Evolutionary conservation across 2,329 filamentous ascomycete genomes (phyloP).

Genomic region (Fusarium mangiferae): DNA sequence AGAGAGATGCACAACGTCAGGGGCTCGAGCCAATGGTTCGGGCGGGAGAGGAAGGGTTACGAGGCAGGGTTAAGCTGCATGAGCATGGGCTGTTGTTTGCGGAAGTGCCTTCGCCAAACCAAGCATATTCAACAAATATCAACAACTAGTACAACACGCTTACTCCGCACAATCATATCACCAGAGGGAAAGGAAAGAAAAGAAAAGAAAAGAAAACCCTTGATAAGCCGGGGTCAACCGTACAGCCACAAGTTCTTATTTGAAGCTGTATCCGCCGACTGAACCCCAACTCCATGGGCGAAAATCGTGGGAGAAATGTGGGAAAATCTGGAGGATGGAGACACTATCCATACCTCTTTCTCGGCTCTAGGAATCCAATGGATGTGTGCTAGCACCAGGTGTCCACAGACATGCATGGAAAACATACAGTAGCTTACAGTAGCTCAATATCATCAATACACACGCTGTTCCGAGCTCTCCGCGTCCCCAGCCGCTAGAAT

Average conservation of each 20-base stretch:
- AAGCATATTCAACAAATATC: background rate
- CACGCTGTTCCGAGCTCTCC: conserved; percentile 30
- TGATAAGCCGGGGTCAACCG: background rate
- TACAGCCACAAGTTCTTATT: background rate
- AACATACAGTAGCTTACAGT: conserved; percentile 22
- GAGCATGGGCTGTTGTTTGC: conserved; percentile 10
- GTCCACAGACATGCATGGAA: conserved; percentile 32
- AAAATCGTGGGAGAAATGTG: conserved; percentile 17
- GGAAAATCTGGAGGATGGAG: conserved; percentile 21
- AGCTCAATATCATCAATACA: conserved; percentile 5
- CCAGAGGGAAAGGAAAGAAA: background rate
- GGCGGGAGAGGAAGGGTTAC: conserved; percentile 11
- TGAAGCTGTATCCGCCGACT: conserved; percentile 4
- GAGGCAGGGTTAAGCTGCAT: conserved; percentile 14
- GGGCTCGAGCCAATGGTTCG: conserved; percentile 43
- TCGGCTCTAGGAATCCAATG: conserved; percentile 6
- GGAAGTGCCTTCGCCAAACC: background rate
- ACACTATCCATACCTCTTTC: background rate
- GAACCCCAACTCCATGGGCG: background rate
- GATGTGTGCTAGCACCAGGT: conserved; percentile 19
- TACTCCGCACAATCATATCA: background rate
- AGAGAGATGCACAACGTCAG: conserved; percentile 28
- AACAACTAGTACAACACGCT: background rate
- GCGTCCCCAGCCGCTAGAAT: conserved; percentile 40
- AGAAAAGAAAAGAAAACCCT: background rate